Evolutionary conservation across 2,329 filamentous ascomycete genomes (phyloP).

Genomic region (Phyllosticta citriasiana): DNA sequence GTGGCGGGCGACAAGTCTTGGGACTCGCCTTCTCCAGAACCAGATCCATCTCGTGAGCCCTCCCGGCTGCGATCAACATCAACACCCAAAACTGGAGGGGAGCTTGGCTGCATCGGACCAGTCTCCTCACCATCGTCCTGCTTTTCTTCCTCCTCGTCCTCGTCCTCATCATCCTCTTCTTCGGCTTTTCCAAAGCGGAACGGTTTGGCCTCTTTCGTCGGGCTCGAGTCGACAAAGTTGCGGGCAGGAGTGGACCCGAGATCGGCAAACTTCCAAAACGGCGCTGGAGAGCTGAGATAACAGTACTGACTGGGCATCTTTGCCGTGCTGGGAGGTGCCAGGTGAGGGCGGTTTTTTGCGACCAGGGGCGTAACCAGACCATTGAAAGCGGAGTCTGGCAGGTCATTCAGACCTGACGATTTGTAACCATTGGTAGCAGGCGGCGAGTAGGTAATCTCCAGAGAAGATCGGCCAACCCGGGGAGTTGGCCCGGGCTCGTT

Average conservation of each 20-base stretch:
- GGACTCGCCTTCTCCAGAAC: slow-evolving; percentile 7
- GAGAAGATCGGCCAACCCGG: neutral
- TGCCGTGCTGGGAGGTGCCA: slow-evolving; percentile 70
- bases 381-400: slow-evolving; percentile 15
- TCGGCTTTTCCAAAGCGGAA: slow-evolving; percentile 15
- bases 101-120: slow-evolving; percentile 24
- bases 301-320: slow-evolving; percentile 77
- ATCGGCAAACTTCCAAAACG: slow-evolving; percentile 81
- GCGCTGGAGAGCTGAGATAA: slow-evolving; percentile 74
- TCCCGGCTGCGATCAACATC: slow-evolving; percentile 16
- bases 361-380: slow-evolving; percentile 57
- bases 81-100: slow-evolving; percentile 26
- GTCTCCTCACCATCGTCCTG: slow-evolving; percentile 19
- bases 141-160: slow-evolving; percentile 17
- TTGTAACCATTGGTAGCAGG: slow-evolving; percentile 8
- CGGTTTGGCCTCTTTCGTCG: slow-evolving; percentile 23
- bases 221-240: slow-evolving; percentile 23
- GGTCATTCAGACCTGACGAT: neutral
- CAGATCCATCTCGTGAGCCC: slow-evolving; percentile 3
- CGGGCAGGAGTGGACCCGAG: slow-evolving; percentile 61
- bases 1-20: slow-evolving; percentile 6
- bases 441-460: slow-evolving; percentile 7
- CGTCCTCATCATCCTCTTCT: slow-evolving; percentile 16
- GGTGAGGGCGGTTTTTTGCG: slow-evolving; percentile 59
- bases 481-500: slow-evolving; percentile 5